Conservation (phyloP, 2,329 filamentous ascomycete species). For the Magnaporthiopsis poae region DNA sequence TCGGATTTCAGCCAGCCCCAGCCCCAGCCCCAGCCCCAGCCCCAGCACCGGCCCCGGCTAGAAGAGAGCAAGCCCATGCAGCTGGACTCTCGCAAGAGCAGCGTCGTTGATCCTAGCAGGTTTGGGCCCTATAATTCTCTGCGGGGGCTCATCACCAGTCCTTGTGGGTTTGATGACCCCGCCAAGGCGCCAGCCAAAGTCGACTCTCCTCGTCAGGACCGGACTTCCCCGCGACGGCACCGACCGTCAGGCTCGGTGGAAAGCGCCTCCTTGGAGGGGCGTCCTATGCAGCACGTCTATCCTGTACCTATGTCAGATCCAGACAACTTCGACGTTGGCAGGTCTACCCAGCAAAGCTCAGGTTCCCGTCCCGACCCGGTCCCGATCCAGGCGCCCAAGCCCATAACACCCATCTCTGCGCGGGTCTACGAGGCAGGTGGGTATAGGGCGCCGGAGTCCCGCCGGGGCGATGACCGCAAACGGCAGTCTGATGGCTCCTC, state of each 20-base stretch:
- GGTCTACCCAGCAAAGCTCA: conserved; percentile 16
- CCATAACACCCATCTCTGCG: conserved; percentile 61
- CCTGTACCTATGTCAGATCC: conserved; percentile 59
- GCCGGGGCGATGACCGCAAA: conserved; percentile 18
- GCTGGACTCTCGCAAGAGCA: conserved; percentile 32
- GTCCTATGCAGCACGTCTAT: conserved; percentile 52
- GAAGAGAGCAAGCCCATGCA: conserved; percentile 10
- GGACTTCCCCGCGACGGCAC: conserved; percentile 22
- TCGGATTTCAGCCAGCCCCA: conserved; percentile 19
- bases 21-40: not conserved
- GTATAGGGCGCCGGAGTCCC: conserved; percentile 18
- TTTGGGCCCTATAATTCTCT: conserved; percentile 55
- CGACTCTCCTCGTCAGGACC: conserved; percentile 20
- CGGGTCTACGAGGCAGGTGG: conserved; percentile 50
- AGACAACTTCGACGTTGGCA: conserved; percentile 48
- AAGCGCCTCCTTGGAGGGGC: conserved; percentile 26
- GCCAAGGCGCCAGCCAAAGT: conserved; percentile 11
- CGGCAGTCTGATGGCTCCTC: conserved; percentile 28
- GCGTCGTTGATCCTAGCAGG: conserved; percentile 46
- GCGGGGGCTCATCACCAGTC: conserved; percentile 43
- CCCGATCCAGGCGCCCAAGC: conserved; percentile 76
- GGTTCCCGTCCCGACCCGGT: conserved; percentile 47
- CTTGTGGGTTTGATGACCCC: conserved; percentile 43
- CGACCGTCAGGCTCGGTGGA: conserved; percentile 24
- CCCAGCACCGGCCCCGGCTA: not conserved